Base-by-base conservation (phyloP, 495 filamentous ascomycete genomes). In the Penicillium alfredii region DNA sequence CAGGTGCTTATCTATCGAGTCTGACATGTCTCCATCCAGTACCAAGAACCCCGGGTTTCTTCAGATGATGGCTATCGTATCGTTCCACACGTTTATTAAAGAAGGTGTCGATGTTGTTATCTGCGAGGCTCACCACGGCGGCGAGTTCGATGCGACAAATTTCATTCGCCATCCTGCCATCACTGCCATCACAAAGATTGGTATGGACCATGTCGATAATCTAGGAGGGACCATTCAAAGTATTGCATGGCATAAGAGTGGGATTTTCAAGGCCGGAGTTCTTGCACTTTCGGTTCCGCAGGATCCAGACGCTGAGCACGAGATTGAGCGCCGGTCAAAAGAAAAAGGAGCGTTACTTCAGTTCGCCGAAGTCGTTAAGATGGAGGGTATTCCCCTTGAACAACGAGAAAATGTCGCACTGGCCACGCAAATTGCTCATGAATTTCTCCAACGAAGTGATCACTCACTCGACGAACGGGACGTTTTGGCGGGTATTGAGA, bases 241-340 rank as follows among this genome's bases (percentile, higher is more conserved):
- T 41, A 93, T 93, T 42, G 86, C 87, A 4, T 92, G 87, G 86
- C 86, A 93, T 49, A 92, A 93, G 51, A 81, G 72, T 0, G 86
- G 86, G 8, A 86, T 92, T 36, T 77, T 89, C 66, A 93, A 90
- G 56, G 10, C 44, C 0, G 75, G 71, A 1, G 63, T 64, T 10
- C 67, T 74, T 3, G 81, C 78, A 6, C 84, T 87, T 35, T 83
- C 78, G 0, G 71, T 80, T 7, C 22, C 22, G 8, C 22, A 24
- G n/a, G 22, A 24, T 7, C 22, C 2, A 24, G n/a, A 8, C 22
- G n/a, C n/a, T 24, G 22, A 7, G 8, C 2, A 24, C 8, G 22
- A 2, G 8, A 7, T 24, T 4, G 22, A 24, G 22, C 22, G n/a
- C 2, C 22, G 22, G 8, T 7, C 22, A 24, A 24, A 24, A 7